Conservation (phyloP, 225 moss, liverwort and hornwort species). For the Polytrichum commune region DNA sequence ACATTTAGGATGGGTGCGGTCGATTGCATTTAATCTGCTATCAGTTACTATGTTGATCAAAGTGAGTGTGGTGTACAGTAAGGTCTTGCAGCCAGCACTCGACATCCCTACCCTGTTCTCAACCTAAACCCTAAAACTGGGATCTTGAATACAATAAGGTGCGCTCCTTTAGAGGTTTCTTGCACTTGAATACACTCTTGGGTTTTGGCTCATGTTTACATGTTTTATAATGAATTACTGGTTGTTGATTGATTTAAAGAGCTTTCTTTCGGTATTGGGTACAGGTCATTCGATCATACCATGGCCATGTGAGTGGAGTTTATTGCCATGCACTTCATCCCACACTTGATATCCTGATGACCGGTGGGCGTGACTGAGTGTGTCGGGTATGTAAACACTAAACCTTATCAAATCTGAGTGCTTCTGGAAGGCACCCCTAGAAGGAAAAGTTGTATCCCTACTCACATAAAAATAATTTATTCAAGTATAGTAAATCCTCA, state of each 20-base stretch:
- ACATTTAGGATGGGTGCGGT: conserved; percentile 96
- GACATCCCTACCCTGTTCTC: conserved; percentile 98
- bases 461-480: neutral
- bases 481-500: neutral
- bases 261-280: conserved; percentile 5
- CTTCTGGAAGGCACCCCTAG: neutral
- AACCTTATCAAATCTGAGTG: neutral
- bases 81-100: conserved; percentile 92
- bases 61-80: conserved; percentile 17
- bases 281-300: conserved; percentile 96
- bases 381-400: too few relatives aligned
- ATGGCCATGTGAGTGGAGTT: conserved; percentile 98
- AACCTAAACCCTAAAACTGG: conserved; percentile 97
- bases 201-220: too few relatives aligned
- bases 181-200: neutral
- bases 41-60: conserved; percentile 1
- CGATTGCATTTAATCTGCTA: conserved; percentile 69
- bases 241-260: conserved; percentile 4
- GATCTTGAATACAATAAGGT: conserved; percentile 99
- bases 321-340: conserved; percentile 96
- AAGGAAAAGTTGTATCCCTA: neutral
- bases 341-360: conserved; percentile 93
- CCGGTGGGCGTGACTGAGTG: conserved; percentile 95
- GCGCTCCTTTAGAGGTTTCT: neutral
- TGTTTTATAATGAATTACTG: too few relatives aligned